Evolutionary conservation across 495 filamentous ascomycete species (phyloP).

Genomic region (Daldinia caldariorum): DNA sequence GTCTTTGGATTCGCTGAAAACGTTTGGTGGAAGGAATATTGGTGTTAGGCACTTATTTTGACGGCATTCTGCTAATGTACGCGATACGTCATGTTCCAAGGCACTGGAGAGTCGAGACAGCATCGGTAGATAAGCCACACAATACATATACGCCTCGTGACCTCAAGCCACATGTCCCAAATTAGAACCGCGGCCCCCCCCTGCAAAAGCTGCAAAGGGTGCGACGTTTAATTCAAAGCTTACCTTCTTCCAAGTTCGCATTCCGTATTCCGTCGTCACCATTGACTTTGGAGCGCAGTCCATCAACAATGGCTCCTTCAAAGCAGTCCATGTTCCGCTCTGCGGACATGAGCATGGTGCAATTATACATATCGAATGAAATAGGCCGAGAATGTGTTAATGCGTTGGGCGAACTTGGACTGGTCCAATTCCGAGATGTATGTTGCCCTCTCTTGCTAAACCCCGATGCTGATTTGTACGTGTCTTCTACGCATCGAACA

Average conservation of each 20-base stretch:
- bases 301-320: slow-evolving; percentile 61
- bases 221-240: slow-evolving; percentile 33
- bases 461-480: not conserved
- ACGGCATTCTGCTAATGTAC: too few relatives aligned
- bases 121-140: not conserved
- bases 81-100: slow-evolving; percentile 26
- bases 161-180: slow-evolving; percentile 38
- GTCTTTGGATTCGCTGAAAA: too few relatives aligned
- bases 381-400: slow-evolving; percentile 97
- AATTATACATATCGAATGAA: slow-evolving; percentile 98
- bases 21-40: too few relatives aligned
- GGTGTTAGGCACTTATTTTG: too few relatives aligned
- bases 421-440: slow-evolving; percentile 97
- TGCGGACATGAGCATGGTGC: slow-evolving; percentile 99
- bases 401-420: slow-evolving; percentile 92
- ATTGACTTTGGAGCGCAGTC: slow-evolving; percentile 41
- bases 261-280: slow-evolving; percentile 27
- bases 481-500: slow-evolving; percentile 8
- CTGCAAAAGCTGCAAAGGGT: slow-evolving; percentile 34
- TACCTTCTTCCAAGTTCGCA: slow-evolving; percentile 28
- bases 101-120: slow-evolving; percentile 4
- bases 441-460: slow-evolving; percentile 44
- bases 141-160: slow-evolving; percentile 35
- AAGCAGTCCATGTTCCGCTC: slow-evolving; percentile 98
- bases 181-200: slow-evolving; percentile 23